A percentile compares a stretch with the other conserved stretches of the same genome.
phyloP scores from a whole-genome alignment of 1,139 yeast genomes.

The Debaryomyces udenii region DNA sequence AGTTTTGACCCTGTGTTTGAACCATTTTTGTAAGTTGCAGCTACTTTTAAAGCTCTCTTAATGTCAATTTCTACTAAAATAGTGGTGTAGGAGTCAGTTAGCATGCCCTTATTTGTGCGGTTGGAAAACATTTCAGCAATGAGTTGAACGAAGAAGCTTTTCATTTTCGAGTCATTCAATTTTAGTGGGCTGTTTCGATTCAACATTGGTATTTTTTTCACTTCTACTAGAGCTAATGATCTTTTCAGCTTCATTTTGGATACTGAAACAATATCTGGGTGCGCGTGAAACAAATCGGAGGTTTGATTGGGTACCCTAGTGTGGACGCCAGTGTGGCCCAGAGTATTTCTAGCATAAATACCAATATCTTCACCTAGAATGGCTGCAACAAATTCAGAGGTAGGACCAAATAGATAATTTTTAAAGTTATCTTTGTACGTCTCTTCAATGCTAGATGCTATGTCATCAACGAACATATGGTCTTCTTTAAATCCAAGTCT shows the following conservation, averaged over 20 bases:
- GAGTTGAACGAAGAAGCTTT: too few relatives aligned
- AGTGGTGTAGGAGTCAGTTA: too few relatives aligned
- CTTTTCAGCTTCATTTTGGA: background rate
- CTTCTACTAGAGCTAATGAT: conserved; percentile 4
- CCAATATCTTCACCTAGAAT: background rate
- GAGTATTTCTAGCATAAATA: background rate
- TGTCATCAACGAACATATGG: background rate
- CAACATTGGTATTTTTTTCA: conserved; percentile 1
- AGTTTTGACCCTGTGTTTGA: too few relatives aligned
- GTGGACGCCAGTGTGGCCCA: background rate
- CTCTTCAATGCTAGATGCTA: background rate
- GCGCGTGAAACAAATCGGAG: background rate
- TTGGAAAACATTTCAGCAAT: too few relatives aligned
- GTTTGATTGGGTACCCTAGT: conserved; percentile 3
- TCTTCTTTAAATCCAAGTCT: background rate
- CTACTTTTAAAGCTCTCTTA: too few relatives aligned
- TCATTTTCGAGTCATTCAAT: too few relatives aligned
- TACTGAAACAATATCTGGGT: background rate
- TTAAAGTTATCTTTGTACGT: background rate
- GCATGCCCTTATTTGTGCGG: too few relatives aligned
- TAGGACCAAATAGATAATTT: background rate
- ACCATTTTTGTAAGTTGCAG: too few relatives aligned
- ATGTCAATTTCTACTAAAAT: too few relatives aligned
- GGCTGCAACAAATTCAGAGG: background rate
- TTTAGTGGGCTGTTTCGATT: background rate